phyloP scores from a whole-genome alignment of 306 rosid genomes.

The Echinosophora koreensis region DNA sequence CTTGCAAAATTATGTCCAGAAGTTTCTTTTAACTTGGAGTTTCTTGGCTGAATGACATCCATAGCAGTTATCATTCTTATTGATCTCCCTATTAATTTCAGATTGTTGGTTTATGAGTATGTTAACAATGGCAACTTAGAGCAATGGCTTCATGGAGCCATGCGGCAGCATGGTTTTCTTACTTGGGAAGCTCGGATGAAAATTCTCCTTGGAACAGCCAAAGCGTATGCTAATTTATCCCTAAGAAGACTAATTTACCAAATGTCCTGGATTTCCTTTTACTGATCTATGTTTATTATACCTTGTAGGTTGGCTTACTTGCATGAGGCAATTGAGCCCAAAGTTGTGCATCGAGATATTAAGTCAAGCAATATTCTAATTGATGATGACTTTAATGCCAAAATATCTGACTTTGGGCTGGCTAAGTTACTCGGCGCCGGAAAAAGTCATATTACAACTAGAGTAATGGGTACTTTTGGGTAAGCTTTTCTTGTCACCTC shows the following conservation, averaged over 20 bases:
- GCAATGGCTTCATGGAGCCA: conserved; percentile 94
- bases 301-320: conserved; percentile 83
- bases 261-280: conserved; percentile 22
- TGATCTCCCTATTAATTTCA: conserved; percentile 50
- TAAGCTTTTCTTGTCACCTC: conserved; percentile 52
- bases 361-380: conserved; percentile 93
- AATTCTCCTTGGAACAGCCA: conserved; percentile 89
- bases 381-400: conserved; percentile 90
- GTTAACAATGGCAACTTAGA: conserved; percentile 91
- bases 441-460: conserved; percentile 89
- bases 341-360: conserved; percentile 94
- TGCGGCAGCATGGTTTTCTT: conserved; percentile 79
- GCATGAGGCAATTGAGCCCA: conserved; percentile 98
- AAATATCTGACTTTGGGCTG: conserved; percentile 92
- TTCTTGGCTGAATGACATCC: conserved; percentile 15
- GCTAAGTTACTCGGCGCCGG: conserved; percentile 91
- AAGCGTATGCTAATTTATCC: conserved; percentile 66
- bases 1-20: not conserved
- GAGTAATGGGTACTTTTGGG: conserved; percentile 99
- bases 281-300: conserved; percentile 29
- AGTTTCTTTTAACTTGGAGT: not conserved
- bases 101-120: conserved; percentile 86
- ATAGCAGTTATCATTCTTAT: conserved; percentile 26
- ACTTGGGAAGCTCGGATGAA: conserved; percentile 95
- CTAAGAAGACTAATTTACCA: not conserved